Evolutionary conservation across 805 yeast species (phyloP), one percentile per base, ranked within the genome.

Genomic region (Ogataea trehaloabstinens): DNA sequence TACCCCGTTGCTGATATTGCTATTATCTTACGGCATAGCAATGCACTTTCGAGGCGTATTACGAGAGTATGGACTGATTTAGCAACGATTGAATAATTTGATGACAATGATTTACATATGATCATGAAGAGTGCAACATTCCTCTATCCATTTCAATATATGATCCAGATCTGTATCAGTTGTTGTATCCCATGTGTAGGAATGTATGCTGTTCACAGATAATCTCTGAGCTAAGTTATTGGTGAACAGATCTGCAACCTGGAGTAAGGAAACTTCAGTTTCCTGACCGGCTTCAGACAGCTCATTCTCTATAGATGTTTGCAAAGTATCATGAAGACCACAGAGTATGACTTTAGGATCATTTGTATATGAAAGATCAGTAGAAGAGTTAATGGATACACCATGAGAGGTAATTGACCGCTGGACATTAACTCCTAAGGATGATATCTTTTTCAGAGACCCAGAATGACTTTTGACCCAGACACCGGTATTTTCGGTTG

Each of bases 331-430:
- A 0, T 83, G 78, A 24, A 90, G 66, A 1, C 98, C 98, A 66
- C 99, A 93, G 73, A 95, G 86, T 4, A 78, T 81, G 46, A 86
- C 77, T 0, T 73, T 63, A 1, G 67, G 54, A 21, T 70, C 68
- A 43, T 87, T 82, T 51, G 91, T 71, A 62, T 73, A 85, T 27
- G 76, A 70, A 31, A 88, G 68, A 52, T 89, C 89, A 0, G 95
- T 88, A 22, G 55, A 45, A 2, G 85, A 81, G 56, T 93, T 93
- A 31, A 93, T 72, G 1, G 91, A 86, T 12, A 91, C 70, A 0
- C 99, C 99, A 64, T 90, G 96, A 1, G 93, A 80, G 0, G 97
- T 87, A 22, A 93, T 73, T 10, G 85, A 80, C 41, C 96, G 67
- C 45, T 88, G 82, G 5, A 91, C 81, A 53, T 88, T 89, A 36